Evolutionary conservation across 371 early-diverging fungal genomes (phyloP), one percentile per base, ranked within the genome.

Genomic region (Rhizopus sp.): DNA sequence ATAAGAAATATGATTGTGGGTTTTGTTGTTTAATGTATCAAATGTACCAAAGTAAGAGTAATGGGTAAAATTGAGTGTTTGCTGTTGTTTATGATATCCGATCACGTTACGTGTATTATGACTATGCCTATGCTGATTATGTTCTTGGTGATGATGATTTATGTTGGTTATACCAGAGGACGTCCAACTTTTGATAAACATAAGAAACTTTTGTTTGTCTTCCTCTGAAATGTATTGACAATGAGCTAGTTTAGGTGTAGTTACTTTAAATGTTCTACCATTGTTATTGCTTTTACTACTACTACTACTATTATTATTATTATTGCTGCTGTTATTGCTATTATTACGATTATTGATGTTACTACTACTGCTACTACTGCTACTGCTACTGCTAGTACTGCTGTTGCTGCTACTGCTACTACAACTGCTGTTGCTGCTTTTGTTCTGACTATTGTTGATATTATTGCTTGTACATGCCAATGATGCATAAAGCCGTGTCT

Each of bases 171-270:
- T 31, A n/a, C 50, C 34, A 15, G 55, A 54, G 0, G 60, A 60
- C 38, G 63, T 63, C 63, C 63, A 63, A 30, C 50, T 32, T 35
- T 54, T 53, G 16, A 63, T 53, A 54, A 63, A 63, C 47, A 53
- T 38, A 35, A 63, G 48, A 16, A 63, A 63, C 37, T 49, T 49
- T 38, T 44, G 44, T 23, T 58, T 57, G 38, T 63, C 63, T 58
- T 58, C 40, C 39, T 48, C 47, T 15, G 63, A 52, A 17, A 57
- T 53, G 35, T 53, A 50, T 46, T 17, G 30, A 46, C 23, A 23
- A 23, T 46, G 46, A 15, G 23, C 17, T 46, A 46, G 12, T 46
- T 46, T 46, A 9, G 46, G 46, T 46, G 46, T 29, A 9, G 29
- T 17, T 29, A 46, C 46, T 46, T 46, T 46, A 23, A 46, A 46